Conservation (phyloP, 2,329 filamentous ascomycete genomes). For the Cladophialophora exuberans region DNA sequence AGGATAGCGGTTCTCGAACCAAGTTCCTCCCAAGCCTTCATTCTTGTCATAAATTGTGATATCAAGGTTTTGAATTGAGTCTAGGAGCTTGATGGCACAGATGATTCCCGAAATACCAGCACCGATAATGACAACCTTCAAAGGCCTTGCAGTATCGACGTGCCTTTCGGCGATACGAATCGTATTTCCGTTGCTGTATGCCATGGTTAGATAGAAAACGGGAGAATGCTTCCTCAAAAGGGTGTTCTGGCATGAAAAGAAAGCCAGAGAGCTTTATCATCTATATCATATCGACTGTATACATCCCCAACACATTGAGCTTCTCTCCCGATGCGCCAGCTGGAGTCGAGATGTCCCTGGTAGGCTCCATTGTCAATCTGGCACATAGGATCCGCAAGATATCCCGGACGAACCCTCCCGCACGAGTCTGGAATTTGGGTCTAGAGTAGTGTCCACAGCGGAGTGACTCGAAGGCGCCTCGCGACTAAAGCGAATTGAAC, state of each 20-base stretch:
- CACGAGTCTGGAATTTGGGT: too few relatives aligned
- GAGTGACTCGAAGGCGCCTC: too few relatives aligned
- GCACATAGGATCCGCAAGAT: too few relatives aligned
- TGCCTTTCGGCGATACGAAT: background rate
- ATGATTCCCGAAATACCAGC: slow-evolving; percentile 46
- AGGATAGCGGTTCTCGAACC: slow-evolving; percentile 37
- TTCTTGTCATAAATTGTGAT: slow-evolving; percentile 36
- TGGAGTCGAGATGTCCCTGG: too few relatives aligned
- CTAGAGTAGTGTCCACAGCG: too few relatives aligned
- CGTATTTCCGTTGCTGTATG: background rate
- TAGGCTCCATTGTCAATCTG: too few relatives aligned
- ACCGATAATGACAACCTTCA: slow-evolving; percentile 37
- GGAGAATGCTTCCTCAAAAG: background rate
- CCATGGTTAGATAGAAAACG: background rate
- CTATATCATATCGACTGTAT: background rate
- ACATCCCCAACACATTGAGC: background rate
- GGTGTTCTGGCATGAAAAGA: background rate
- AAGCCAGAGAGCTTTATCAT: background rate
- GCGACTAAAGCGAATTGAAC: too few relatives aligned
- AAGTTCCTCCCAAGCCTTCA: slow-evolving; percentile 37
- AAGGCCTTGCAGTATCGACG: background rate
- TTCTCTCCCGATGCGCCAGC: too few relatives aligned
- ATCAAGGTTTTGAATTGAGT: slow-evolving; percentile 17
- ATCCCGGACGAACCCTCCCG: too few relatives aligned
- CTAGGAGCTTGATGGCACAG: slow-evolving; percentile 37